Evolutionary conservation across 768 basidiomycete genomes (phyloP).

Genomic region (Phlebiopsis flavidoalba): DNA sequence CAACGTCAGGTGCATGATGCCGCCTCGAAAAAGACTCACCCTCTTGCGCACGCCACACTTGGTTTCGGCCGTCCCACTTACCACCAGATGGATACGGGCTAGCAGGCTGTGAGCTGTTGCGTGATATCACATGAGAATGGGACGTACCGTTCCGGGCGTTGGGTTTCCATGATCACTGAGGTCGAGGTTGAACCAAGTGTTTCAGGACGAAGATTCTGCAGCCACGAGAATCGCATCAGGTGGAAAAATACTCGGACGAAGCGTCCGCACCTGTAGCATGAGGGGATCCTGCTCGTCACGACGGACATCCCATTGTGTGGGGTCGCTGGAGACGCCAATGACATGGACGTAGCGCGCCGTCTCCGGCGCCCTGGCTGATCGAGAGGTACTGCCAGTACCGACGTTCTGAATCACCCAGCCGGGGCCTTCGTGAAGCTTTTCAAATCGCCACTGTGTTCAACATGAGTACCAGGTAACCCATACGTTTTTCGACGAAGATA

Average conservation of each 20-base stretch:
- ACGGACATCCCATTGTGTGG: constrained; percentile 47
- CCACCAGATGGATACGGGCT: constrained; percentile 42
- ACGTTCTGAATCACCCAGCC: constrained; percentile 36
- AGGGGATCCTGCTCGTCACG: constrained; percentile 34
- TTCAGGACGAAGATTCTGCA: constrained; percentile 41
- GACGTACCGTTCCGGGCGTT: constrained; percentile 32
- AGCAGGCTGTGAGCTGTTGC: not conserved
- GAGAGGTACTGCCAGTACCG: constrained; percentile 23
- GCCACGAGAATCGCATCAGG: not conserved
- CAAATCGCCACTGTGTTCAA: constrained; percentile 40
- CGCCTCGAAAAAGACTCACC: constrained; percentile 6
- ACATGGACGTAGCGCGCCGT: constrained; percentile 42
- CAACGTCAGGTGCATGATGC: too few species aligned
- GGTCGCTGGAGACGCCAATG: constrained; percentile 29
- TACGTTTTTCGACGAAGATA: too few species aligned
- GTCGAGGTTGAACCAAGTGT: constrained; percentile 41
- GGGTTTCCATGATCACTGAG: constrained; percentile 41
- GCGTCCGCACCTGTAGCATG: constrained; percentile 36
- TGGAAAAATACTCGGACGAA: too few species aligned
- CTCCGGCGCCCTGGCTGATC: constrained; percentile 14
- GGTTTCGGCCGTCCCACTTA: constrained; percentile 45
- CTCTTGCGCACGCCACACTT: constrained; percentile 44
- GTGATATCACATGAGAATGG: not conserved
- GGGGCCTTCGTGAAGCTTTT: constrained; percentile 27
- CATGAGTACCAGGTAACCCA: constrained; percentile 14